Base-by-base conservation (phyloP, 352 stramenopile species). In the Phytopythium cucurbitacearum region DNA sequence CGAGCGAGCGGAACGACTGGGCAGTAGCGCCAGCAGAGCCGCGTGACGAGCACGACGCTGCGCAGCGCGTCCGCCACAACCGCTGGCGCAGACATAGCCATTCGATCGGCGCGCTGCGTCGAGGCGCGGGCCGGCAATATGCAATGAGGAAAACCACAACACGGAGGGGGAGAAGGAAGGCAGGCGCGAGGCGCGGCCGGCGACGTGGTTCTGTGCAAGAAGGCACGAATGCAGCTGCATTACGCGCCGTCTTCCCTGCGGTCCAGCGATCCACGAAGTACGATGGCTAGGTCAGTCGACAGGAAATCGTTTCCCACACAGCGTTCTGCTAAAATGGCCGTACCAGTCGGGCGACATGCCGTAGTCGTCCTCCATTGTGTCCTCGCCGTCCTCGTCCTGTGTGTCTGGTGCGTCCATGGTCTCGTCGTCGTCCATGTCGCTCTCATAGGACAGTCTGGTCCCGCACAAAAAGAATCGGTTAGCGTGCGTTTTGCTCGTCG, bases 261-360 rank as follows among this genome's bases (percentile, higher is more conserved):
- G 21, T 28, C 21, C 21, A 28, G 21, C 21, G 21, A 28, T 47
- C 16, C 42, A 28, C 35, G 44, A 32, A 46, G 5, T 42, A 64
- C 11, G 21, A 64, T n/a, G 21, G 21, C 21, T 28, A 28, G 21
- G 21, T 21, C 11, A 5, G 11, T 7, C 34, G 38, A 13, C 11
- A 37, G 15, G 0, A 33, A 35, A 21, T 10, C 32, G n/a, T 45
- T 8, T 28, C 16, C 21, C 21, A 28, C 21, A 28, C 21, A 28
- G 2, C 21, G 21, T 28, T 28, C 21, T 28, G 21, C 21, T 28
- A 28, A 28, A 28, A 28, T 28, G 8, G 16, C 21, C 74, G 57
- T 76, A 94, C 80, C 80, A 94, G 66, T 94, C 83, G 38, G 76
- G 71, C 3, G 82, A 87, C 80, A 94, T 94, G 66, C 80, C 83